These are phyloP conservation scores for Ustilago curta DNA, from an alignment of 1,284 basidiomycete genomes.

Conservation along the genomic window DNA sequence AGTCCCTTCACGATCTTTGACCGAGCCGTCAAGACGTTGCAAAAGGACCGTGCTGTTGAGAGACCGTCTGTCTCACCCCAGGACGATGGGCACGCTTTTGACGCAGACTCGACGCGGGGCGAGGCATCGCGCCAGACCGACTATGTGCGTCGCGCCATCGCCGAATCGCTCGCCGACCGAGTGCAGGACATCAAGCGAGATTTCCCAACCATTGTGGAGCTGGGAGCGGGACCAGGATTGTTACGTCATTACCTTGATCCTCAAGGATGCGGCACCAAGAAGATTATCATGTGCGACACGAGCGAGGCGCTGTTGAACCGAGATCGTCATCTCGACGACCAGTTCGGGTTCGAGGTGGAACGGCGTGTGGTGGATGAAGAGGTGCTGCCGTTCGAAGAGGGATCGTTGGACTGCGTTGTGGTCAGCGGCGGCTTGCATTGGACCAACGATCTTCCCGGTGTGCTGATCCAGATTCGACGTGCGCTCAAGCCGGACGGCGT, in stretches of 20 bases:
- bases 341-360: constrained; percentile 60
- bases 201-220: constrained; percentile 84
- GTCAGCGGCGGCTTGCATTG: constrained; percentile 93
- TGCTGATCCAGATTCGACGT: constrained; percentile 87
- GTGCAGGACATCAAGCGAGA: constrained; percentile 87
- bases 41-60: constrained; percentile 81
- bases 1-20: constrained; percentile 78
- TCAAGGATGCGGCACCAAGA: constrained; percentile 75
- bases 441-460: constrained; percentile 97
- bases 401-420: constrained; percentile 90
- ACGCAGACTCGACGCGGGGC: constrained; percentile 49
- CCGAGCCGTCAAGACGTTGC: constrained; percentile 81
- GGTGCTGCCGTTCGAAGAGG: constrained; percentile 73
- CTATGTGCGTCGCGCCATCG: constrained; percentile 90
- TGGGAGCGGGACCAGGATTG: constrained; percentile 94
- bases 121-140: constrained; percentile 81
- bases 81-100: constrained; percentile 19
- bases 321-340: constrained; percentile 53
- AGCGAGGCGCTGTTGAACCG: constrained; percentile 71
- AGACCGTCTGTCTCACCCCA: constrained; percentile 73
- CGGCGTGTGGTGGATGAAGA: constrained; percentile 65
- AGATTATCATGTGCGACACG: constrained; percentile 87
- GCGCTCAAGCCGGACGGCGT: constrained; percentile 90
- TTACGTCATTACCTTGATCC: constrained; percentile 85
- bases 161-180: constrained; percentile 89